Evolutionary conservation across 345 rosid genomes (phyloP), one percentile per base, ranked within the genome.

Genomic region (Acer saccharum): DNA sequence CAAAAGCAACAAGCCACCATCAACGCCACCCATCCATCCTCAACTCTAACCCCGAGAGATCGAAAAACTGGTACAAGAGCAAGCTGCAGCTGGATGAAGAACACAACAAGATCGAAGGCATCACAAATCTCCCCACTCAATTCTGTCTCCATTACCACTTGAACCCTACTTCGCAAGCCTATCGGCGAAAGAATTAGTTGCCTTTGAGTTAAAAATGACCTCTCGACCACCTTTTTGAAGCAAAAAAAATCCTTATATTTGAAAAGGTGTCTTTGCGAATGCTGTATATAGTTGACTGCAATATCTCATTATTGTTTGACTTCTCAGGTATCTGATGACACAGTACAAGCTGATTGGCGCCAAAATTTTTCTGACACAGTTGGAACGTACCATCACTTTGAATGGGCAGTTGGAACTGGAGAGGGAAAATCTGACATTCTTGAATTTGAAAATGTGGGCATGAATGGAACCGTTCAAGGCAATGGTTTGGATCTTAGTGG

Each of bases 341-440:
- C 95, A 13, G 83, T 96, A 73, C 90, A 83, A 82, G 97, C 90
- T 83, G 95, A 96, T 83, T 96, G 99, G 99, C 76, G 74, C 77
- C 93, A 96, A 78, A 71, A 83, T 61, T 92, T 94, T 87, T 75
- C 89, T 10, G 98, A 96, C 78, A 79, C 88, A 79, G 78, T 87
- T 81, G 97, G 93, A 65, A 80, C 86, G 52, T 92, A 94, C 81
- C 95, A 89, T 84, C 92, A 89, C 76, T 96, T 96, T 82, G 97
- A 96, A 83, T 96, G 98, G 99, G 99, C 95, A 60, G 84, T 94
- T 79, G 98, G 99, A 85, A 88, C 93, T 10, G 95, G 87, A 73
- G 93, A 96, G 84, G 97, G 99, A 35, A 90, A 91, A 82, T 86
- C 90, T 72, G 99, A 96, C 82, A 84, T 96, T 85, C 84, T 85